phyloP scores from a whole-genome alignment of 2,329 filamentous ascomycete genomes.

The Aquanectria penicillioides region DNA sequence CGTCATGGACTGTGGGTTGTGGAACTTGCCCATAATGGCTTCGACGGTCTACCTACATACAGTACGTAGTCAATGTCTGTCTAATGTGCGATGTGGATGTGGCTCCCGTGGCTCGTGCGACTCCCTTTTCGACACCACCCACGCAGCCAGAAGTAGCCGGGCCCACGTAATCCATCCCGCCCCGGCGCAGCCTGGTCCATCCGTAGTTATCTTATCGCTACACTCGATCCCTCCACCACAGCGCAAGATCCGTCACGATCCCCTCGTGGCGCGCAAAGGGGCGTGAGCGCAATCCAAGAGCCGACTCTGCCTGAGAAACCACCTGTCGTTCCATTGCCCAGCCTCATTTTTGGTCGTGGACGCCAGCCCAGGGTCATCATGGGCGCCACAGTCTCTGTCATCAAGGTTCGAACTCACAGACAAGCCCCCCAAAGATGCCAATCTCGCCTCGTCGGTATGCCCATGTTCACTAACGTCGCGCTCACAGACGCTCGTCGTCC shows the following conservation, averaged over 20 bases:
- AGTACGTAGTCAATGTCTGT: too few species aligned
- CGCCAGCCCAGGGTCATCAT: conserved; percentile 30
- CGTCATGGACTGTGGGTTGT: too few species aligned
- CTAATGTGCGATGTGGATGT: not conserved
- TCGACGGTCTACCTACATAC: too few species aligned
- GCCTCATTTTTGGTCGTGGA: not conserved
- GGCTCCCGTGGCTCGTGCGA: conserved; percentile 14
- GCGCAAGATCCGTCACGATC: conserved; percentile 9
- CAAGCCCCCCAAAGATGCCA: not conserved
- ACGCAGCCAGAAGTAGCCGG: not conserved
- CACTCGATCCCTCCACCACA: not conserved
- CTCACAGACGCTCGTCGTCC: conserved; percentile 73
- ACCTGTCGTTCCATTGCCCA: not conserved
- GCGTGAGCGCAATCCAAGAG: too few species aligned
- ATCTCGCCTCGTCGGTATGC: too few species aligned
- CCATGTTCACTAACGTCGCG: conserved; percentile 32
- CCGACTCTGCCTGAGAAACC: too few species aligned
- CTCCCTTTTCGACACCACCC: not conserved
- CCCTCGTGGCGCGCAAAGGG: conserved; percentile 10
- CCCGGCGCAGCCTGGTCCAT: not conserved
- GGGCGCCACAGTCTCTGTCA: conserved; percentile 46
- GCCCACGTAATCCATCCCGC: conserved; percentile 12
- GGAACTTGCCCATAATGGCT: too few species aligned
- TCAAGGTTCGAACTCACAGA: conserved; percentile 46
- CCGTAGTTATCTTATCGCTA: conserved; percentile 7